Percentiles rank a stretch among this genome's conserved stretches.
Conservation (phyloP, 1,139 yeast species). For the Oligophagozyma castellii region DNA sequence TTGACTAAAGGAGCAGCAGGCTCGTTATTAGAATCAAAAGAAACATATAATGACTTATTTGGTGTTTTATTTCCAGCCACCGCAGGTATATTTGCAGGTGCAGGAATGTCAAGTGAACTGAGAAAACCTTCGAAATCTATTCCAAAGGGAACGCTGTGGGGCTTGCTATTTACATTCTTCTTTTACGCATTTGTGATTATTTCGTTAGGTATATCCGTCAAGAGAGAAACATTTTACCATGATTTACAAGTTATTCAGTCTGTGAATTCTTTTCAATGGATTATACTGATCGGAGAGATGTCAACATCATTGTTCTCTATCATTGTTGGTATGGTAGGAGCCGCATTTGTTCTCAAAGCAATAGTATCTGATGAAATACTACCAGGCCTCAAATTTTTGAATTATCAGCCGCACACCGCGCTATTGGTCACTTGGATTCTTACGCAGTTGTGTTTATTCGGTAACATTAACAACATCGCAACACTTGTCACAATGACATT, state of each 20-base stretch:
- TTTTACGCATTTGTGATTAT: constrained; percentile 66
- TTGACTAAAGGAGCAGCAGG: constrained; percentile 92
- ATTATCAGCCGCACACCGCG: constrained; percentile 47
- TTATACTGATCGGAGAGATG: constrained; percentile 76
- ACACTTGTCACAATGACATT: constrained; percentile 94
- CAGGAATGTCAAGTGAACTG: constrained; percentile 96
- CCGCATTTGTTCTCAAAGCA: constrained; percentile 81
- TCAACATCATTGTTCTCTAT: constrained; percentile 85
- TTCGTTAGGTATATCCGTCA: constrained; percentile 66
- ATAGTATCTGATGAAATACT: constrained; percentile 76
- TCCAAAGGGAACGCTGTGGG: constrained; percentile 81
- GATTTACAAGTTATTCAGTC: constrained; percentile 82
- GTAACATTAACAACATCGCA: constrained; percentile 88
- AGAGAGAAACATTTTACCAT: constrained; percentile 57
- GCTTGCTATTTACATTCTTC: constrained; percentile 58
- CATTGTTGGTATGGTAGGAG: constrained; percentile 90
- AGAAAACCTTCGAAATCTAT: constrained; percentile 74
- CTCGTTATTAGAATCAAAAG: constrained; percentile 49
- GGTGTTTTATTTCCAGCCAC: constrained; percentile 97
- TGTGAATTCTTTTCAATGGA: constrained; percentile 51
- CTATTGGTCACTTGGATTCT: constrained; percentile 65
- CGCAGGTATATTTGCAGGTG: constrained; percentile 98
- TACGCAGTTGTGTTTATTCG: constrained; percentile 72
- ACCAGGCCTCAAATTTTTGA: constrained; percentile 58
- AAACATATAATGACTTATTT: constrained; percentile 71